A percentile compares a stretch with the other conserved stretches of the same genome.
phyloP scores from a whole-genome alignment of 257 asterid genomes.

The Solanum pennellii region DNA sequence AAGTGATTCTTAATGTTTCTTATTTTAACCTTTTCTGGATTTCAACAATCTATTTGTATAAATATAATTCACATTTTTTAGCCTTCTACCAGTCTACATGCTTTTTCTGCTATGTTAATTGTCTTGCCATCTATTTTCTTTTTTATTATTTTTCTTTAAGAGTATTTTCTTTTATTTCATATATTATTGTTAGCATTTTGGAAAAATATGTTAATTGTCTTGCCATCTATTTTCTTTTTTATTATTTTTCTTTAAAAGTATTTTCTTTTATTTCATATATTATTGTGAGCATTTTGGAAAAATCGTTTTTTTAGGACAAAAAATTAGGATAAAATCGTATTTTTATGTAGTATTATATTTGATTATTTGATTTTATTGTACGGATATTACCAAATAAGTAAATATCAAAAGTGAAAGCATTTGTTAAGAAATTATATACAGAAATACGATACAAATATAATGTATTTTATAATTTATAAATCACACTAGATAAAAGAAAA shows the following conservation, averaged over 20 bases:
- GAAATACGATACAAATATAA: not conserved
- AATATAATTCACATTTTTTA: not conserved
- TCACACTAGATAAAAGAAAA: not conserved
- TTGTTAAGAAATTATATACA: not conserved
- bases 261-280: not conserved
- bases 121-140: not conserved
- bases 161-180: not conserved
- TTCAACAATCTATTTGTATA: not conserved
- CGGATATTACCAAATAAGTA: not conserved
- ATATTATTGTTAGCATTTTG: not conserved
- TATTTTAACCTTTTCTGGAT: not conserved
- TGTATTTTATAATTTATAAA: not conserved
- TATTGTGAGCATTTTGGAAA: not conserved
- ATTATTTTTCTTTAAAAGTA: not conserved
- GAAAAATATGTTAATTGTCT: not conserved
- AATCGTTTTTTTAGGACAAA: not conserved
- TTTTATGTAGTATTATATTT: not conserved
- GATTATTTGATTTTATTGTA: not conserved
- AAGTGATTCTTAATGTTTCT: not conserved
- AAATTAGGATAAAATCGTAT: not conserved
- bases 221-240: not conserved
- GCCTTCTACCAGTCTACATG: not conserved
- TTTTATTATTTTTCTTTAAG: not conserved
- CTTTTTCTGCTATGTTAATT: not conserved
- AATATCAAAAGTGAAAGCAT: not conserved